Evolutionary conservation across 2,329 filamentous ascomycete species (phyloP), one percentile per base, ranked within the genome.

Genomic region (Fusarium guadeloupense): DNA sequence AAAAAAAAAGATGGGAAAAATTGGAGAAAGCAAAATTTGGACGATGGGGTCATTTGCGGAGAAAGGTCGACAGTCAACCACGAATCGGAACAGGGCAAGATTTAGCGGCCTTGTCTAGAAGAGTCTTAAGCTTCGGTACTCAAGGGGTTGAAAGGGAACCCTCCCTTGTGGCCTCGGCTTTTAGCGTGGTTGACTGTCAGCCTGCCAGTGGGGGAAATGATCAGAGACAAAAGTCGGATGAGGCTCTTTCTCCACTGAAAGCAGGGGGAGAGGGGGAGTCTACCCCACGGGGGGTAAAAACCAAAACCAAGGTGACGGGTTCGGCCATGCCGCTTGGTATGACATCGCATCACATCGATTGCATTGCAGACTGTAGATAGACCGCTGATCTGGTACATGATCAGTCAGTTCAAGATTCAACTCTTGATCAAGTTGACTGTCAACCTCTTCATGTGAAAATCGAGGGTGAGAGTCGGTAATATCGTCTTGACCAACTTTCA

Each of bases 181-280:
- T n/a, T n/a, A 39, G 43, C 43, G 43, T 7, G 50, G 50, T 39
- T 20, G 50, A 53, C 50, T 34, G 50, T 53, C 50, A 53, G 26
- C 50, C 50, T 49, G 33, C 50, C 50, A 39, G 33, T 26, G 25
- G 25, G 9, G 9, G 9, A 26, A 26, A 26, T 25, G 25, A 9
- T 12, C 25, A 26, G 10, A 10, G 6, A 14, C 9, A 5, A 2
- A 13, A 35, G 14, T 45, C 31, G n/a, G 21, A 21, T 40, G 34
- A 48, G 50, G 49, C 49, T 53, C 26, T 39, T 46, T 38, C 41
- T 38, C 48, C 50, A 49, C 28, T 3, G 33, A 13, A 25, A 20
- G n/a, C n/a, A n/a, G n/a, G n/a, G n/a, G n/a, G n/a, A n/a, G n/a
- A n/a, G n/a, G n/a, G n/a, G n/a, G n/a, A n/a, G n/a, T n/a, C 25